Evolutionary conservation across 805 yeast species (phyloP), one percentile per base, ranked within the genome.

Genomic region (Kluyveromyces siamensis): DNA sequence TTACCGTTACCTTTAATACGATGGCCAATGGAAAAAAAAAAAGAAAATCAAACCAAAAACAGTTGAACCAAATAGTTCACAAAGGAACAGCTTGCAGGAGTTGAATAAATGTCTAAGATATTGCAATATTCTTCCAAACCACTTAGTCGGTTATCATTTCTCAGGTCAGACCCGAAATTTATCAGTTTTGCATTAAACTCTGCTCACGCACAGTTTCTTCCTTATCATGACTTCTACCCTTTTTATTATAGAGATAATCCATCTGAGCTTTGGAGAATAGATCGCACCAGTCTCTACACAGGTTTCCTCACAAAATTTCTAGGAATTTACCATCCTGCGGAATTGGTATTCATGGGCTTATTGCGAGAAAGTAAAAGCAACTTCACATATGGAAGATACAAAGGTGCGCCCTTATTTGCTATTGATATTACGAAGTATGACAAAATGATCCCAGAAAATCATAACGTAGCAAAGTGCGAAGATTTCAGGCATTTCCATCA

Each of bases 321-420:
- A 19, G 46, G 40, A 39, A 41, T n/a, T 42, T 37, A 41, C 43
- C 30, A 50, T 50, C 16, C 49, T 45, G 25, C 8, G 52, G 38
- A 55, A 52, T 42, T 63, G 42, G 54, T 58, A 6, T 62, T 61
- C 41, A 42, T 63, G 25, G 66, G 66, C 7, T 48, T 63, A n/a
- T 35, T 47, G 6, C 41, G 42, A n/a, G 19, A 40, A 16, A 37
- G 19, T 17, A 37, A 41, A n/a, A 41, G 46, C 17, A 33, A 45
- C 37, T 50, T 75, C 53, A 71, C 67, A 48, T 70, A 72, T 57
- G 72, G 46, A 19, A 50, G 8, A 41, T 78, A 80, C 60, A 68
- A 70, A 35, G 90, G 90, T 4, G 69, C 73, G 7, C 88, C 90
- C 3, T 74, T 73, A 55, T 83, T 72, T 63, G 87, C 82, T 0